Conservation (phyloP, 148 eudicot genomes). For the Arbutus unedo region DNA sequence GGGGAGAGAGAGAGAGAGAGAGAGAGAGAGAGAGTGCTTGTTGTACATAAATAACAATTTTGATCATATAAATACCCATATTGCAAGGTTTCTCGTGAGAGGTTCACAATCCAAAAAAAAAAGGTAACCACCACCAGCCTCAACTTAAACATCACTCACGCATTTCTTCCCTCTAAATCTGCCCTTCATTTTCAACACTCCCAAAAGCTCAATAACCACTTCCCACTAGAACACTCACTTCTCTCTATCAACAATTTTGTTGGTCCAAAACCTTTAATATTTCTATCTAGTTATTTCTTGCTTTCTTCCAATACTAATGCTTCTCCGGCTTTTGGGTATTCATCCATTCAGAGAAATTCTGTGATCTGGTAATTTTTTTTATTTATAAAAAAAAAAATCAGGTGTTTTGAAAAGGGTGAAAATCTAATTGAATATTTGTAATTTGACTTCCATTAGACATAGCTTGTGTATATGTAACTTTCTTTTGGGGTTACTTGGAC, state of each 20-base stretch:
- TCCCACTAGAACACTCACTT: not conserved
- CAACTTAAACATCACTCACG: constrained; percentile 9
- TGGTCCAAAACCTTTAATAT: not conserved
- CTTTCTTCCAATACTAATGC: not conserved
- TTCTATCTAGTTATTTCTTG: not conserved
- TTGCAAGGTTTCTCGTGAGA: constrained; percentile 31
- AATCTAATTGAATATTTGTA: not conserved
- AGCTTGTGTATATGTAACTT: not conserved
- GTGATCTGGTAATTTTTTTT: not conserved
- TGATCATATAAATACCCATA: not conserved
- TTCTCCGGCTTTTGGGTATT: not conserved
- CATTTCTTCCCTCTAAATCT: not conserved
- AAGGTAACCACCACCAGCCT: constrained; percentile 2
- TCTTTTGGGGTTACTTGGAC: not conserved
- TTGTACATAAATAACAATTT: no score
- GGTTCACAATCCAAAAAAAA: constrained; percentile 24
- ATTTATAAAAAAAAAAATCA: not conserved
- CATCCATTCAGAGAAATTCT: not conserved
- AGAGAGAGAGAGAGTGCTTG: no score
- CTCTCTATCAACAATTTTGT: not conserved
- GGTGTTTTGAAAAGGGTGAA: not conserved
- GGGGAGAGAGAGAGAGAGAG: no score
- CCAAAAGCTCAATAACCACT: not conserved
- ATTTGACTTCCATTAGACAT: not conserved
- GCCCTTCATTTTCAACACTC: not conserved